These are phyloP conservation scores for Ceratobasidium sp. DNA, from an alignment of 1,284 basidiomycete species.

Conservation along the genomic window DNA sequence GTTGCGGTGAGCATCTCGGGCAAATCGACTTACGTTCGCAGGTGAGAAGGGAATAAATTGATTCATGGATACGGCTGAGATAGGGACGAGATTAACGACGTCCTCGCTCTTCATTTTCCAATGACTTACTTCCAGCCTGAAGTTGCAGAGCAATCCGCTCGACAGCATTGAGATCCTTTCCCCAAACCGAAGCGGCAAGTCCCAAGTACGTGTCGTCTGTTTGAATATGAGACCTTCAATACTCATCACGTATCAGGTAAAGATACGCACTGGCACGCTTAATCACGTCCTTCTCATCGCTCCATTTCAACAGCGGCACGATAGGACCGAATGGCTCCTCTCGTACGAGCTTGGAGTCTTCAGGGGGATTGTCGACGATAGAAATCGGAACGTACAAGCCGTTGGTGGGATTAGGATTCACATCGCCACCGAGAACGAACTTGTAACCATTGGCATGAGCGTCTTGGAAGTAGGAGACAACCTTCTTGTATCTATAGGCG, in stretches of 20 bases:
- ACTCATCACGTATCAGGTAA: neutral
- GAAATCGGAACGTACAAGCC: conserved; percentile 36
- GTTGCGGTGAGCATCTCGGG: too few relatives aligned
- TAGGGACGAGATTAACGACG: neutral
- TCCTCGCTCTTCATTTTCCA: neutral
- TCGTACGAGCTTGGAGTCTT: conserved; percentile 38
- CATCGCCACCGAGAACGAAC: conserved; percentile 30
- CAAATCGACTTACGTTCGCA: too few relatives aligned
- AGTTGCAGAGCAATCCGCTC: conserved; percentile 34
- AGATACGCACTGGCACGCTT: conserved; percentile 39
- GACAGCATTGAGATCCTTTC: conserved; percentile 15
- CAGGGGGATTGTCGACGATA: conserved; percentile 41
- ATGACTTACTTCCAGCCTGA: conserved; percentile 34
- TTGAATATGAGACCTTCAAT: neutral
- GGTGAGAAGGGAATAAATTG: neutral
- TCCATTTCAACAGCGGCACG: conserved; percentile 41
- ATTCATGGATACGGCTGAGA: conserved; percentile 22
- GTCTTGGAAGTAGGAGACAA: conserved; percentile 32
- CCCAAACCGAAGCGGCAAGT: conserved; percentile 34
- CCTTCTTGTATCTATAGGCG: neutral
- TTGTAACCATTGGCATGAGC: conserved; percentile 37
- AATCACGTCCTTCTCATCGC: conserved; percentile 34
- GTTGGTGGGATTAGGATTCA: conserved; percentile 21
- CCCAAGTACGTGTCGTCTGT: conserved; percentile 31
- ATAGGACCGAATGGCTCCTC: conserved; percentile 46